These are phyloP conservation scores for Fusarium bactridioides DNA, from an alignment of 2,329 filamentous ascomycete species.

Conservation along the genomic window DNA sequence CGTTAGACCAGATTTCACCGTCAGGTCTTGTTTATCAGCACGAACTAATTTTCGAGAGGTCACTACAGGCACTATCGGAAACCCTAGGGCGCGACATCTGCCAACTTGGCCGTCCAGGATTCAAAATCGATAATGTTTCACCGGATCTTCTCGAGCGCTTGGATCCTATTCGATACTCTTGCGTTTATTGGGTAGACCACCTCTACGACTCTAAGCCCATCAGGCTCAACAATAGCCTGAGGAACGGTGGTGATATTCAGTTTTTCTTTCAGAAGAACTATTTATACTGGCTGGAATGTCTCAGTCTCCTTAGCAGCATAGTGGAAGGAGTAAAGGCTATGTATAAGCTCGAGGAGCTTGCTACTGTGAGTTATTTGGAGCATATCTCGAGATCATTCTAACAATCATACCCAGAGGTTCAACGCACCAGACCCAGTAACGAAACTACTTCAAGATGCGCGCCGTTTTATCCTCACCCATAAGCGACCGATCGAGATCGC, in stretches of 20 bases:
- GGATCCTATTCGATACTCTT: neutral
- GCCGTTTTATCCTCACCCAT: neutral
- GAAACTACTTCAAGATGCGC: rapidly evolving
- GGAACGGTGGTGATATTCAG: rapidly evolving
- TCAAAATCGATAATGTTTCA: rapidly evolving
- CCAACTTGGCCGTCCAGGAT: rapidly evolving
- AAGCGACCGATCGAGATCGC: rapidly evolving
- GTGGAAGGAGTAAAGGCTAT: rapidly evolving
- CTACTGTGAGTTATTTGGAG: rapidly evolving
- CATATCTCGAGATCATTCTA: rapidly evolving
- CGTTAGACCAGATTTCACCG: rapidly evolving
- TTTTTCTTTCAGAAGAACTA: rapidly evolving
- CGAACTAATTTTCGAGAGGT: rapidly evolving
- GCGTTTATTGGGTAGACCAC: neutral
- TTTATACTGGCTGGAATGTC: neutral
- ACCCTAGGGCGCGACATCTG: neutral
- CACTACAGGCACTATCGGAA: rapidly evolving
- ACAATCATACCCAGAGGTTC: rapidly evolving
- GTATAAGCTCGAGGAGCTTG: rapidly evolving
- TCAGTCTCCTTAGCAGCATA: rapidly evolving
- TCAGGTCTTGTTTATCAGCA: neutral
- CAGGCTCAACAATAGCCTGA: rapidly evolving
- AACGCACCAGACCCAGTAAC: rapidly evolving
- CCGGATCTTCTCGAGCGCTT: rapidly evolving
- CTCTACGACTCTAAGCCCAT: rapidly evolving